These are phyloP conservation scores for Nakaseomyces sp. DNA, from an alignment of 1,139 yeast genomes.

Conservation along the genomic window DNA sequence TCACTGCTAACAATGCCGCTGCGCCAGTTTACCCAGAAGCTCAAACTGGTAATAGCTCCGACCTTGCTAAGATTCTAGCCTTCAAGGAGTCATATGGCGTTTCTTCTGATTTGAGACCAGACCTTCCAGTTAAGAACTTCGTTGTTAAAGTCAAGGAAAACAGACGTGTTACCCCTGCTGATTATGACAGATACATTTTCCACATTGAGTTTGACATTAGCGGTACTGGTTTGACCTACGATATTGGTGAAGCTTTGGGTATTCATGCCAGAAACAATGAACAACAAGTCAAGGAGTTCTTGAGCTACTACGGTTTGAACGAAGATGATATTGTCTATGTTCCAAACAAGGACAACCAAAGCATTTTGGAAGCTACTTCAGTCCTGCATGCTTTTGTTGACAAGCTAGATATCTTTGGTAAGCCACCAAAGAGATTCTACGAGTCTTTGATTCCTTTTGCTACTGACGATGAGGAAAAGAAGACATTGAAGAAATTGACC, in stretches of 20 bases:
- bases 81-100: constrained; percentile 74
- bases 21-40: constrained; percentile 28
- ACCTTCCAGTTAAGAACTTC: constrained; percentile 75
- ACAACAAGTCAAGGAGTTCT: constrained; percentile 57
- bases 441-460: constrained; percentile 74
- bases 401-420: constrained; percentile 81
- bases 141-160: constrained; percentile 87
- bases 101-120: constrained; percentile 65
- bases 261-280: constrained; percentile 81
- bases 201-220: constrained; percentile 89
- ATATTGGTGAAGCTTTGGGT: constrained; percentile 95
- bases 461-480: constrained; percentile 57
- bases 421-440: constrained; percentile 91
- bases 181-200: constrained; percentile 91
- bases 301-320: constrained; percentile 56
- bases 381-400: constrained; percentile 74
- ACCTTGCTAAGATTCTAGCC: constrained; percentile 60
- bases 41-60: constrained; percentile 41
- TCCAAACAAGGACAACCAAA: constrained; percentile 58
- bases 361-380: constrained; percentile 60
- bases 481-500: constrained; percentile 52
- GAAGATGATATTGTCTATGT: constrained; percentile 62
- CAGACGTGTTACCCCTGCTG: constrained; percentile 83
- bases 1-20: constrained; percentile 48
- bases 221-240: constrained; percentile 86